phyloP scores from a whole-genome alignment of 129 eudicot species.

The Smallanthus sonchifolius region DNA sequence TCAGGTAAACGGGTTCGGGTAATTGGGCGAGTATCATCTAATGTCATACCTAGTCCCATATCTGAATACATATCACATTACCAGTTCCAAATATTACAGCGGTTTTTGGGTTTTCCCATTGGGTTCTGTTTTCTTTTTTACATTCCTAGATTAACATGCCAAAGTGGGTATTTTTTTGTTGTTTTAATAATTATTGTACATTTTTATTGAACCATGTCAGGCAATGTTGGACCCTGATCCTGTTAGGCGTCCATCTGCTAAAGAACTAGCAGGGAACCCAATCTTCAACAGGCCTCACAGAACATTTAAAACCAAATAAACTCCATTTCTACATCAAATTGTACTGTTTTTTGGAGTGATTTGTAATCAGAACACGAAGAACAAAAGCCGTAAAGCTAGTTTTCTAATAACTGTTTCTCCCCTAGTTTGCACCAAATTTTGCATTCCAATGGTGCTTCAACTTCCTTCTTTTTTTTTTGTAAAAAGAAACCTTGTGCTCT shows the following conservation, averaged over 20 bases:
- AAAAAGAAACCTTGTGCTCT: conserved; percentile 19
- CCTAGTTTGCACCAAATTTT: conserved; percentile 44
- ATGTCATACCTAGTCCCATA: neutral
- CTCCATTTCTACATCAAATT: neutral
- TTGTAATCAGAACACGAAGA: conserved; percentile 19
- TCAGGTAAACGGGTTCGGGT: too few species aligned
- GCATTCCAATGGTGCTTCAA: conserved; percentile 40
- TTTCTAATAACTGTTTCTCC: conserved; percentile 3
- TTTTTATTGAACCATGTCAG: conserved; percentile 5
- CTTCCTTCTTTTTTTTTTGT: neutral
- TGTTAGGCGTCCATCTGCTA: conserved; percentile 74
- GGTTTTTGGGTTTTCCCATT: neutral
- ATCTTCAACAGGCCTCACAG: conserved; percentile 43
- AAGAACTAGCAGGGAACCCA: conserved; percentile 53
- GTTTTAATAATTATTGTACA: neutral
- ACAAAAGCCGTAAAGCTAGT: neutral
- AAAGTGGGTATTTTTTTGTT: neutral
- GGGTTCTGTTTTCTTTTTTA: too few species aligned
- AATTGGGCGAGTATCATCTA: too few species aligned
- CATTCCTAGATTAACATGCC: neutral
- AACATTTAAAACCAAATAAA: conserved; percentile 30
- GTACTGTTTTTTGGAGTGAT: neutral
- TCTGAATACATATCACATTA: neutral
- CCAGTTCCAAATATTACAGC: too few species aligned
- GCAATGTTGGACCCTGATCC: conserved; percentile 93